Evolutionary conservation across 2,329 filamentous ascomycete species (phyloP).

Genomic region (Colletotrichum magnum): DNA sequence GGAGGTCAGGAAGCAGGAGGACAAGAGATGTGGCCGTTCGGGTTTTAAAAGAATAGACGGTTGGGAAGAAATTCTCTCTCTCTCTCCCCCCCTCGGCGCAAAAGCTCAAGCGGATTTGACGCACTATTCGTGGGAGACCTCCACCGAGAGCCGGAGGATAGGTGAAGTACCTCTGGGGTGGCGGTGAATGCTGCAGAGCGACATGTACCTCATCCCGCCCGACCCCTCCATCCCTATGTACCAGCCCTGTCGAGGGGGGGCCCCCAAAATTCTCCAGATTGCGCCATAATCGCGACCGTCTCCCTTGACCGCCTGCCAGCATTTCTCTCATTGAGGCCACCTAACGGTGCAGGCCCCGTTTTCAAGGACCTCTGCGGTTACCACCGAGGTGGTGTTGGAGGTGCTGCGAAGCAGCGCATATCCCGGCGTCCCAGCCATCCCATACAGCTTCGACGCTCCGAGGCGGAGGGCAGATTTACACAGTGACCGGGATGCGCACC

Average conservation of each 20-base stretch:
- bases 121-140: constrained; percentile 36
- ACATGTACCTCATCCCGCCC: constrained; percentile 22
- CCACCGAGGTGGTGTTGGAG: constrained; percentile 19
- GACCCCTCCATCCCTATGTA: constrained; percentile 38
- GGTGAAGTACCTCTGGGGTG: constrained; percentile 5
- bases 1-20: constrained; percentile 28
- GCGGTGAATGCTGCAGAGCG: not conserved
- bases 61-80: constrained; percentile 35
- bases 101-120: constrained; percentile 39
- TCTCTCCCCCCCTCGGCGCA: constrained; percentile 12
- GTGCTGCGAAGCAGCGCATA: constrained; percentile 7
- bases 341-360: constrained; percentile 4
- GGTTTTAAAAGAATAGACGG: constrained; percentile 41
- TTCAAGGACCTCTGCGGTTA: constrained; percentile 1
- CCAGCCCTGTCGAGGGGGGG: constrained; percentile 35
- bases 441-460: not conserved
- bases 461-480: constrained; percentile 21
- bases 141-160: constrained; percentile 32
- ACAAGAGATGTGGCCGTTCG: constrained; percentile 32
- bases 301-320: constrained; percentile 38
- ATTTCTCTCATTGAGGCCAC: constrained; percentile 30
- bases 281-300: constrained; percentile 37
- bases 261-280: constrained; percentile 41
- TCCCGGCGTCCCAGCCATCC: constrained; percentile 10
- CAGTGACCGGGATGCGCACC: constrained; percentile 29